Conservation (phyloP, 164 flowering plant species). For the Euptelea pleiosperma region DNA sequence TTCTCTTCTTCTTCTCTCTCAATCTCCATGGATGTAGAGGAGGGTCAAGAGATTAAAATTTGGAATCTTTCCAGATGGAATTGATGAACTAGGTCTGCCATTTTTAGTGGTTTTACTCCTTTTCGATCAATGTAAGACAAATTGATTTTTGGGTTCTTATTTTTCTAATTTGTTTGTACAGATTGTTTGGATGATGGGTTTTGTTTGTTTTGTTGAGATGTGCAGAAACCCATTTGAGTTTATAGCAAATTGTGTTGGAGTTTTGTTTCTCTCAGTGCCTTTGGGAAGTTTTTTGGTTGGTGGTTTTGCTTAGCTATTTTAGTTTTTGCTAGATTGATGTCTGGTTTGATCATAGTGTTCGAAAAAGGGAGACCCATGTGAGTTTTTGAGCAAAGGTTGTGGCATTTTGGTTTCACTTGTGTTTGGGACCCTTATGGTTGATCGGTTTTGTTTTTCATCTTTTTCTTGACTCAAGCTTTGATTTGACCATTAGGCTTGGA, state of each 20-base stretch:
- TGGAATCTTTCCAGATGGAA: slow-evolving; percentile 78
- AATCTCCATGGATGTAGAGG: too few relatives aligned
- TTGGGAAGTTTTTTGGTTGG: neutral
- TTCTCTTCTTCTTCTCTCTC: too few relatives aligned
- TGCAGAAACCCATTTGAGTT: neutral
- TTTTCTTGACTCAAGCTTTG: too few relatives aligned
- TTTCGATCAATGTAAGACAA: neutral
- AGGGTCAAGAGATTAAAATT: too few relatives aligned
- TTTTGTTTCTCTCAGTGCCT: neutral
- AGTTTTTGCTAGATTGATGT: neutral
- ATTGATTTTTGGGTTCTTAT: neutral
- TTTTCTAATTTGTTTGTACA: neutral
- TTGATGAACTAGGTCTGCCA: slow-evolving; percentile 79
- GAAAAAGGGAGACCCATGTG: neutral
- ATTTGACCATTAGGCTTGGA: too few relatives aligned
- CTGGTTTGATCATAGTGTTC: neutral
- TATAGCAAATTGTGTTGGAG: neutral
- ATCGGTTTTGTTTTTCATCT: too few relatives aligned
- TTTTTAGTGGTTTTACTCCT: neutral
- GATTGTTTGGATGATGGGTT: too few relatives aligned
- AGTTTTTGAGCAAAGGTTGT: neutral
- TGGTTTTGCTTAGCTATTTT: neutral
- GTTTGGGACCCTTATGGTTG: too few relatives aligned
- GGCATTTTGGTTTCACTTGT: neutral
- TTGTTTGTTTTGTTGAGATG: neutral